phyloP scores from a whole-genome alignment of 2,329 filamentous ascomycete species.

The Keithomyces neogunnii region DNA sequence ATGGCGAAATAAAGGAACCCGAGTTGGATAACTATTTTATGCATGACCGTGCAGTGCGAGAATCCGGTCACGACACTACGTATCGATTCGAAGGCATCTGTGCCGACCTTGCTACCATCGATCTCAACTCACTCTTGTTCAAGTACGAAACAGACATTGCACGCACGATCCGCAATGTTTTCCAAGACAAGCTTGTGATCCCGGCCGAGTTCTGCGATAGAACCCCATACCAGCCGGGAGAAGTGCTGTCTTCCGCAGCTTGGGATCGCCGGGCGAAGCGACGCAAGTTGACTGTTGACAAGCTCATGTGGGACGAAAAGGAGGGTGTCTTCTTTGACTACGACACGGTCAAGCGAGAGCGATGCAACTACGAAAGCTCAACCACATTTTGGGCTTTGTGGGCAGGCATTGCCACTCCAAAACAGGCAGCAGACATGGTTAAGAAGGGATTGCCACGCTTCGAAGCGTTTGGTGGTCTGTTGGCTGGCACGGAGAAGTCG shows the following conservation, averaged over 20 bases:
- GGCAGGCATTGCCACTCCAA: constrained; percentile 79
- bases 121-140: constrained; percentile 89
- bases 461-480: constrained; percentile 77
- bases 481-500: constrained; percentile 84
- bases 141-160: constrained; percentile 96
- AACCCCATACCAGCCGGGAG: constrained; percentile 51
- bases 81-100: constrained; percentile 86
- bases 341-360: constrained; percentile 72
- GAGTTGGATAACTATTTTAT: constrained; percentile 92
- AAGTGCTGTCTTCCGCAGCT: constrained; percentile 70
- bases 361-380: constrained; percentile 77
- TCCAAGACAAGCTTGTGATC: constrained; percentile 74
- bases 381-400: constrained; percentile 98
- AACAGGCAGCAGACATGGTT: constrained; percentile 79
- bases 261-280: constrained; percentile 88
- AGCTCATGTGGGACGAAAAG: constrained; percentile 86
- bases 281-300: constrained; percentile 80
- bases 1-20: constrained; percentile 66
- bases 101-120: constrained; percentile 84
- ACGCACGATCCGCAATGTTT: constrained; percentile 73
- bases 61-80: constrained; percentile 93
- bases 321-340: constrained; percentile 98
- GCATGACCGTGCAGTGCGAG: constrained; percentile 89
- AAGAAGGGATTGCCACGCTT: constrained; percentile 75
- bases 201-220: constrained; percentile 73